phyloP scores from a whole-genome alignment of 257 asterid genomes.

The Lantana camara region DNA sequence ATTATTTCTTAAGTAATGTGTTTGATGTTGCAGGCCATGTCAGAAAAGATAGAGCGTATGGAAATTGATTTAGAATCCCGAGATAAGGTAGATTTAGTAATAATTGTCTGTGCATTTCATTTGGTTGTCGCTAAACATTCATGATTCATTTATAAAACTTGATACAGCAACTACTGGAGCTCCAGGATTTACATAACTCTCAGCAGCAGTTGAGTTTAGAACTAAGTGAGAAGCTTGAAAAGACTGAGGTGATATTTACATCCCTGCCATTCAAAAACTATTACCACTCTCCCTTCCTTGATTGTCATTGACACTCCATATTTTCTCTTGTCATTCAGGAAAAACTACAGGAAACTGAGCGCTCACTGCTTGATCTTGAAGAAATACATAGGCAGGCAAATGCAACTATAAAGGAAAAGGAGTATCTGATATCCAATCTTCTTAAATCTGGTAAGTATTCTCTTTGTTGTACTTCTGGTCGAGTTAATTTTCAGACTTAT shows the following conservation, averaged over 20 bases:
- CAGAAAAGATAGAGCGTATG: slow-evolving; percentile 94
- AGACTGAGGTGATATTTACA: slow-evolving; percentile 63
- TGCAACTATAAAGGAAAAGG: slow-evolving; percentile 91
- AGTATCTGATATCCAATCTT: slow-evolving; percentile 84
- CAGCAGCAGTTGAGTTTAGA: slow-evolving; percentile 79
- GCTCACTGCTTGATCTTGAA: slow-evolving; percentile 85
- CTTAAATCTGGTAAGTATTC: slow-evolving; percentile 79
- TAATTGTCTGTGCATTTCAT: slow-evolving; percentile 16
- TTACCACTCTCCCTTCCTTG: not conserved
- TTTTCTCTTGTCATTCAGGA: slow-evolving; percentile 52
- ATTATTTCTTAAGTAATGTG: too few relatives aligned
- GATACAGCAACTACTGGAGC: slow-evolving; percentile 80
- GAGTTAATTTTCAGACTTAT: too few relatives aligned
- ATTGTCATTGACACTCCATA: too few relatives aligned
- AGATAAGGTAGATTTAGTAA: slow-evolving; percentile 73
- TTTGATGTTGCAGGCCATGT: slow-evolving; percentile 91
- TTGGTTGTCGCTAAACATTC: too few relatives aligned
- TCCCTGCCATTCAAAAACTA: slow-evolving; percentile 13
- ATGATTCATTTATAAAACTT: too few relatives aligned
- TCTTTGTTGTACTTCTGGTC: slow-evolving; percentile 10
- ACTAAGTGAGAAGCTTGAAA: slow-evolving; percentile 79
- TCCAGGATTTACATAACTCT: slow-evolving; percentile 79
- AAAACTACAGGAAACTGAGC: slow-evolving; percentile 89
- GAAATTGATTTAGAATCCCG: slow-evolving; percentile 87
- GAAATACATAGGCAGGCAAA: slow-evolving; percentile 89